Conservation (phyloP, 176 grass and related monocot genomes). For the Luzula sylvatica region DNA sequence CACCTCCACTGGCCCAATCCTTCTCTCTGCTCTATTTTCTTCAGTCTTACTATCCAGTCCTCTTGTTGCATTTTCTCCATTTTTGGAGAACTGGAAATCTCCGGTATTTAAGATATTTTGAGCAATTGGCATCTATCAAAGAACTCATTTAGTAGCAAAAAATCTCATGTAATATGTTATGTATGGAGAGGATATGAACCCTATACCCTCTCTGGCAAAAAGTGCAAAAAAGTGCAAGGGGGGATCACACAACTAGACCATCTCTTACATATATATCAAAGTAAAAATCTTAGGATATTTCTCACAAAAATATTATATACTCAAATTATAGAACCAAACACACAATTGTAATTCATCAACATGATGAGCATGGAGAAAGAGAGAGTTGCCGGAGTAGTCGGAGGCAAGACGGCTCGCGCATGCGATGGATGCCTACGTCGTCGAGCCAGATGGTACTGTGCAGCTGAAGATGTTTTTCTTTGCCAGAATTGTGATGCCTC, state of each 20-base stretch:
- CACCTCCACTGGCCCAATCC: too few species aligned
- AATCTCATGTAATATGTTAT: too few species aligned
- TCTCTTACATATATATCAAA: conserved; percentile 14
- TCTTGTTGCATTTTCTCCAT: too few species aligned
- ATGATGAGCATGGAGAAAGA: conserved; percentile 29
- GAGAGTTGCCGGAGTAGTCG: conserved; percentile 30
- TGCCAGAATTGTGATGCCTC: conserved; percentile 80
- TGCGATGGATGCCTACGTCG: conserved; percentile 67
- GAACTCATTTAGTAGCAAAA: too few species aligned
- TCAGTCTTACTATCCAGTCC: too few species aligned
- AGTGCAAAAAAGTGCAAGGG: conserved; percentile 21
- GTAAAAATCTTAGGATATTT: conserved; percentile 12
- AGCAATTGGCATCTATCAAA: too few species aligned
- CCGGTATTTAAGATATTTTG: too few species aligned
- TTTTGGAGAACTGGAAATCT: too few species aligned
- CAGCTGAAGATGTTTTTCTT: conserved; percentile 75
- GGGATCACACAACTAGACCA: neutral
- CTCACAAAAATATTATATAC: neutral
- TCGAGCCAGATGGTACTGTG: conserved; percentile 91
- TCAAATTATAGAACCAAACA: conserved; percentile 6
- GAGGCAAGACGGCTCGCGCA: conserved; percentile 56
- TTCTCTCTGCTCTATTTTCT: too few species aligned
- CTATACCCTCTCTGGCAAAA: conserved; percentile 15
- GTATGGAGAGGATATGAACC: conserved; percentile 20
- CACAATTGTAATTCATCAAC: neutral